These are phyloP conservation scores for Aspergillus cejpii DNA, from an alignment of 2,329 filamentous ascomycete species.

Conservation along the genomic window DNA sequence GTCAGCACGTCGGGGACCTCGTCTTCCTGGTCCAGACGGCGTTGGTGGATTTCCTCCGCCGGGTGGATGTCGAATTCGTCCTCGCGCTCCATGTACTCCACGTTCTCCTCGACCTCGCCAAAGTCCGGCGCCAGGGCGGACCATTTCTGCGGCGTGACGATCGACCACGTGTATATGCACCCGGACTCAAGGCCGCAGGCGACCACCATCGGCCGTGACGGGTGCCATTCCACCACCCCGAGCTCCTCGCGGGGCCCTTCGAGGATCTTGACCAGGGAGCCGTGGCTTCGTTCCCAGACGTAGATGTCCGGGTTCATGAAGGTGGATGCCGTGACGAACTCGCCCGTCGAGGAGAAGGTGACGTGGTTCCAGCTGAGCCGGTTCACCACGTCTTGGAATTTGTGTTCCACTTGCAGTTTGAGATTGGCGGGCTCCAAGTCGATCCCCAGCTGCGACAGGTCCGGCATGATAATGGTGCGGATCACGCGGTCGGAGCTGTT, in stretches of 20 bases:
- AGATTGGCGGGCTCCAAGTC: constrained; percentile 77
- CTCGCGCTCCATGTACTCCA: constrained; percentile 90
- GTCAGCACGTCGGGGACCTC: constrained; percentile 88
- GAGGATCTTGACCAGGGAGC: constrained; percentile 90
- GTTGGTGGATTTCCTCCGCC: constrained; percentile 86
- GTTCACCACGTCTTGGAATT: constrained; percentile 97
- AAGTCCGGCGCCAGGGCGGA: constrained; percentile 95
- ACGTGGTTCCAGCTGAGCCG: constrained; percentile 94
- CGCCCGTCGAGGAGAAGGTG: constrained; percentile 85
- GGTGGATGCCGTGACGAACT: constrained; percentile 93
- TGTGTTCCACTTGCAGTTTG: constrained; percentile 87
- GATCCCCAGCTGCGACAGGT: constrained; percentile 50
- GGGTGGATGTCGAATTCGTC: constrained; percentile 98
- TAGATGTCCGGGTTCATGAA: constrained; percentile 99
- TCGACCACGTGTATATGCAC: constrained; percentile 91
- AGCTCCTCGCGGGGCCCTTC: constrained; percentile 96
- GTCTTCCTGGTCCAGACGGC: constrained; percentile 82
- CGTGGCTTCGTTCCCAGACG: constrained; percentile 92
- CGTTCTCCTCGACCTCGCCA: constrained; percentile 94
- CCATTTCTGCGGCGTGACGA: constrained; percentile 92
- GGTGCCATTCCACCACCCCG: constrained; percentile 96
- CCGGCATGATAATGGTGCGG: constrained; percentile 81
- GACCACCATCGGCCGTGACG: constrained; percentile 74
- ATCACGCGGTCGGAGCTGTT: constrained; percentile 95
- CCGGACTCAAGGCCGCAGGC: constrained; percentile 91